Conservation (phyloP, 192 early-diverging fungal genomes). For the Umbelopsis ramanniana region DNA sequence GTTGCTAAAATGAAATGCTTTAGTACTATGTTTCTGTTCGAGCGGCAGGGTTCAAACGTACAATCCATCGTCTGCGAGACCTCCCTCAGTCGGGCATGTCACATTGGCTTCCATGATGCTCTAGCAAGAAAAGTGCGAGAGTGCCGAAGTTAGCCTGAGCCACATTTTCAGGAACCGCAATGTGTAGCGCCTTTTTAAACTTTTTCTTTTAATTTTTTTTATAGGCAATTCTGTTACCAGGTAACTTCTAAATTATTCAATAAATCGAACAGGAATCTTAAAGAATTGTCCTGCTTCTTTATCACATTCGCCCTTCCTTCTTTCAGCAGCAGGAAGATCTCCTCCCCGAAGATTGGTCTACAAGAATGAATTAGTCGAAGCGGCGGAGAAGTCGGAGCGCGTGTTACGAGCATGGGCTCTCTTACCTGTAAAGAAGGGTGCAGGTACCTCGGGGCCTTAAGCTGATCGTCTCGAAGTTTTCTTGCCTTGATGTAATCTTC, state of each 20-base stretch:
- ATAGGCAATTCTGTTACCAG: no score
- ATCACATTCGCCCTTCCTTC: neutral
- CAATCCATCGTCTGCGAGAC: constrained; percentile 35
- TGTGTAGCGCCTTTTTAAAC: neutral
- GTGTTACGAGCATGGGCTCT: neutral
- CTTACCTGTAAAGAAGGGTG: constrained; percentile 42
- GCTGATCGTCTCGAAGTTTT: constrained; percentile 26
- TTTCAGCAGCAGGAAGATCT: constrained; percentile 17
- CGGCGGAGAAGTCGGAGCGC: no score
- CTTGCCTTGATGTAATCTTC: constrained; percentile 33
- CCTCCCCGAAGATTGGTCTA: constrained; percentile 40
- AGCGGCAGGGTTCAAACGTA: neutral
- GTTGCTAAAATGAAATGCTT: constrained; percentile 22
- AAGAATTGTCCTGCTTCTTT: constrained; percentile 25
- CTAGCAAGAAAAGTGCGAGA: neutral
- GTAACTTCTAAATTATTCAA: constrained; percentile 1
- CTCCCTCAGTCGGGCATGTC: constrained; percentile 29
- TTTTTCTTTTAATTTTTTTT: neutral
- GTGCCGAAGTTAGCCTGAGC: neutral
- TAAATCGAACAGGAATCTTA: constrained; percentile 36
- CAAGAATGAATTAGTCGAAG: neutral
- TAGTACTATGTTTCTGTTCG: neutral
- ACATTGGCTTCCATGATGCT: constrained; percentile 17
- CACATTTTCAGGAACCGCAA: constrained; percentile 18
- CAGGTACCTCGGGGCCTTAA: constrained; percentile 36